Evolutionary conservation across 345 rosid species (phyloP), one percentile per base, ranked within the genome.

Genomic region (Citrus sp.): DNA sequence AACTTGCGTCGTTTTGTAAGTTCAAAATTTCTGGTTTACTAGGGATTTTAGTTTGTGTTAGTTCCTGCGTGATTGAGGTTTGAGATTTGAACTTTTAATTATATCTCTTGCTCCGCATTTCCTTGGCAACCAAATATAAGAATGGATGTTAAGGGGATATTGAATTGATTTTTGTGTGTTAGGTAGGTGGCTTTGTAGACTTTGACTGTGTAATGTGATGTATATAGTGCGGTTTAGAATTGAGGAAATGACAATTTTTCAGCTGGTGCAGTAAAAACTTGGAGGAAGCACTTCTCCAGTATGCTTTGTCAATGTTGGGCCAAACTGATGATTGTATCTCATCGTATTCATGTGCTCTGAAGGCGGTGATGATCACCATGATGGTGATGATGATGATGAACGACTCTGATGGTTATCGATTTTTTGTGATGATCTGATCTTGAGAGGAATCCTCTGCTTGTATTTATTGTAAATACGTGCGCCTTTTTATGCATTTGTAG

Each of bases 401-500:
- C 7, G 87, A 71, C 16, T 42, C 76, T 42, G 22, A 28, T 40
- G 72, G 49, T 60, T 67, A 42, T 81, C 77, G 21, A 21, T 68
- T 82, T 79, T 80, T 46, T 84, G 77, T 30, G 67, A 73, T 78
- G 77, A 75, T 84, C 78, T 81, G 75, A 82, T 75, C 51, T 49
- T 81, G 72, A 78, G 72, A 73, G 79, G 72, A 77, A 66, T 70
- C 32, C 32, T 76, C 80, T 86, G 87, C 79, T 79, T 77, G 81
- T 77, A 77, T 70, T 67, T 80, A 64, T 84, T 86, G 85, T 82
- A 78, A 87, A 86, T 85, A 59, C 49, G 73, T 76, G 80, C 72
- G 0, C 10, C 67, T 82, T 83, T 76, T 75, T 40, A 70, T 54
- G 75, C 81, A 71, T 77, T 81, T 80, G 60, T 82, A 86, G 86